Base-by-base conservation (phyloP, 1,139 yeast genomes). In the Saccharomyces hybrid region DNA sequence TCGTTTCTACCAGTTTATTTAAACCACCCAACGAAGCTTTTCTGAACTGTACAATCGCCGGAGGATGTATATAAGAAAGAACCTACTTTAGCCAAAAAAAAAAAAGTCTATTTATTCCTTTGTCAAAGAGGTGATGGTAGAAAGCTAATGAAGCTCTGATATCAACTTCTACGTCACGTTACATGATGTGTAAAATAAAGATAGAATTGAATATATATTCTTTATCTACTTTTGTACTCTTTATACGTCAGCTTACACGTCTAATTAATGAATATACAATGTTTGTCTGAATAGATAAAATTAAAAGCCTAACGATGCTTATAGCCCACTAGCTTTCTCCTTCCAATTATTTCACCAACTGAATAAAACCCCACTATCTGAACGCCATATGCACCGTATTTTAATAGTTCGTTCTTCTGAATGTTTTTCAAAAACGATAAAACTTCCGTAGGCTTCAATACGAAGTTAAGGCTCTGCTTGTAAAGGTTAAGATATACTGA, bases 321-420 rank as follows among this genome's bases (percentile, higher is more conserved):
- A 80, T 90, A 90, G 64, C 96, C 96, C 69, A 88, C 85, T 60
- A 90, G 67, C 70, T 86, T 78, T 80, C 99, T 88, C 81, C 99
- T 90, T 69, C 99, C 99, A 69, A 93, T 81, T 64, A 91, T 84
- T 80, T 93, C 99, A 71, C 99, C 99, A 53, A 93, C 78, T 31
- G 97, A 84, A 75, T 90, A 93, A 73, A 90, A 81, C 60, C 97
- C 99, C 63, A 88, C 78, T 60, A 93, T 76, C 75, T 93, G 99
- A 64, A 90, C 77, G 64, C 85, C 84, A 73, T 83, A 84, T 54
- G 91, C 84, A 64, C 86, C 86, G 70, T 80, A 88, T 75, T 82
- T 84, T 67, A 82, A 75, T 61, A 78, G 78, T 66, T 78, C 78
- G 62, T 81, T 83, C 74, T 80, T 83, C 61, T 70, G 67, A 63